Base-by-base conservation (phyloP, 1,284 basidiomycete genomes). In the Chondrostereum purpureum region DNA sequence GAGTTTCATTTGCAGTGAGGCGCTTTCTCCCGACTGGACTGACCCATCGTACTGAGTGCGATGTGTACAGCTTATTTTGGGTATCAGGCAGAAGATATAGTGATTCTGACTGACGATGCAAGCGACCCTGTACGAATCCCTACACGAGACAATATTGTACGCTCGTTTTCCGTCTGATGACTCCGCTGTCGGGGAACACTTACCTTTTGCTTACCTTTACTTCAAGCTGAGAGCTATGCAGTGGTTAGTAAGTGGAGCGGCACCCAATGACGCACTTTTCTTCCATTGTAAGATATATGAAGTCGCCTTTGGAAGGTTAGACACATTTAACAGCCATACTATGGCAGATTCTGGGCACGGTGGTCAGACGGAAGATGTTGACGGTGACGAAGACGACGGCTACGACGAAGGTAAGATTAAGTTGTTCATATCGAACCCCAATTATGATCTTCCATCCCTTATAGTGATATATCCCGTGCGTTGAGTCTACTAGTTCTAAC, bases 281-380 rank as follows among this genome's bases (percentile, higher is more conserved):
- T 92, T 95, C 75, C 92, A 94, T 58, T 95, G 89, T 89, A 53
- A 47, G 81, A 59, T 3, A n/a, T n/a, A n/a, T n/a, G n/a, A n/a
- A n/a, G n/a, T n/a, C n/a, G n/a, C n/a, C n/a, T n/a, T n/a, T n/a
- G n/a, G n/a, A 19, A 39, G 43, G 52, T 50, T 52, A 14, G 16
- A 8, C 14, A 17, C 39, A 42, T 53, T 51, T 52, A 67, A 58
- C 49, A 20, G n/a, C n/a, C n/a, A n/a, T n/a, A n/a, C n/a, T n/a
- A n/a, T n/a, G 27, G 5, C 33, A 82, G 79, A 81, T 58, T 84
- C 86, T 17, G 88, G 88, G 3, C 89, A 92, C 57, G 89, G 89
- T 40, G 88, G 88, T 8, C 87, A 90, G 59, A 82, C 83, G 1
- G 78, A 84, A 57, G 88, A 91, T 64, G 16, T 67, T 4, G 78